Base-by-base conservation (phyloP, 257 asterid species). In the Capsicum chinense region DNA sequence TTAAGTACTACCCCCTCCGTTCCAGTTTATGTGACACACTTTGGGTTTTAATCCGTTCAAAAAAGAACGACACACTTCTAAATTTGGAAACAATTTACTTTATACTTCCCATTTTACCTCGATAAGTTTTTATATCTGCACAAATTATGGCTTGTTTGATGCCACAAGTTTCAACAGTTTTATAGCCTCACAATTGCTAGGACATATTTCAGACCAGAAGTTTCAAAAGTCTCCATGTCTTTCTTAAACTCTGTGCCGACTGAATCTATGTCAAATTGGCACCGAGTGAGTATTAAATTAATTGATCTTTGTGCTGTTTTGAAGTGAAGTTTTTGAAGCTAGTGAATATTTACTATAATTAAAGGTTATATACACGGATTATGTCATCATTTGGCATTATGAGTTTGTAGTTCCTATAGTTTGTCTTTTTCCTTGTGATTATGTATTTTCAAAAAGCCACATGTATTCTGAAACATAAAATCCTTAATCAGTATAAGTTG, bases 101-200 rank as follows among this genome's bases (percentile, higher is more conserved):
- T 35, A 42, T 67, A 67, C 50, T 67, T 35, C 21, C 76, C 21
- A 7, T 37, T 67, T 66, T 67, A 35, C 76, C 50, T 9, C 37
- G 21, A 37, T 50, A 67, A 67, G 50, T 21, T 37, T 67, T 67
- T 3, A 67, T 67, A 35, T 39, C 79, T 56, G 3, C 54, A 39
- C 79, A 69, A 69, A 69, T n/a, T 10, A 69, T 69, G 79, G 54
- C 33, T 68, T 39, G 76, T 68, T 37, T 68, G 8, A 69, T 9
- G 79, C 54, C 15, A 67, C 56, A 69, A 16, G 56, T 39, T 69
- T 69, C 79, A 69, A 69, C 33, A 42, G 17, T 4, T 7, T 42
- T 42, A 69, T 42, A 69, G 79, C 79, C 56, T 39, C 56, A 39
- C 15, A 39, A 16, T 37, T 68, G 17, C 54, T 39, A 68, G 3